Conservation (phyloP, 805 yeast genomes). For the Candida arabinofermentans region DNA sequence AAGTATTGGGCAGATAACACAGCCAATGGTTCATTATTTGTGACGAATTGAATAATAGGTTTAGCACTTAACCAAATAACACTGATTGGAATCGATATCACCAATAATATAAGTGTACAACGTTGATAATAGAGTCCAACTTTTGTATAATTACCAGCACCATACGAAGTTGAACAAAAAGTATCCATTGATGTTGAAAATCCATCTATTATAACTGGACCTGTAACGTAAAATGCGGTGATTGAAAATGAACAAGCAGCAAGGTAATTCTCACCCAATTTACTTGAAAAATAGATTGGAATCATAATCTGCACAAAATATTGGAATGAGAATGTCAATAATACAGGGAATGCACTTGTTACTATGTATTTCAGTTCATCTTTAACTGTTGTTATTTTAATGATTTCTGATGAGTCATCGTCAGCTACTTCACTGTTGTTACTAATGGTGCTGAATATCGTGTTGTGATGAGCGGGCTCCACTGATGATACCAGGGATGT, state of each 20-base stretch:
- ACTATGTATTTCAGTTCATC: slow-evolving; percentile 25
- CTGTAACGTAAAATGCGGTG: slow-evolving; percentile 72
- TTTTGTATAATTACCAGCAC: slow-evolving; percentile 53
- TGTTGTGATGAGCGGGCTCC: neutral
- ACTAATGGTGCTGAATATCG: too few relatives aligned
- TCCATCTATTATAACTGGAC: slow-evolving; percentile 70
- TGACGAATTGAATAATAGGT: slow-evolving; percentile 37
- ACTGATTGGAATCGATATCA: slow-evolving; percentile 50
- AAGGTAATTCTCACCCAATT: slow-evolving; percentile 59
- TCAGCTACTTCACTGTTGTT: too few relatives aligned
- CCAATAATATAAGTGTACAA: slow-evolving; percentile 52
- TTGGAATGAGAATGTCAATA: slow-evolving; percentile 65
- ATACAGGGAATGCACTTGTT: slow-evolving; percentile 48
- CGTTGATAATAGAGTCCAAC: slow-evolving; percentile 67
- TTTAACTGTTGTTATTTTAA: slow-evolving; percentile 9
- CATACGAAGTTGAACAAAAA: slow-evolving; percentile 71
- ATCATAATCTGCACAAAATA: slow-evolving; percentile 69
- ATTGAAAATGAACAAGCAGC: slow-evolving; percentile 71
- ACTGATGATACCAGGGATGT: neutral
- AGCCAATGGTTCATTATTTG: slow-evolving; percentile 39
- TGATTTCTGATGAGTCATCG: neutral
- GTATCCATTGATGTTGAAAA: slow-evolving; percentile 73
- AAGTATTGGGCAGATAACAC: slow-evolving; percentile 52
- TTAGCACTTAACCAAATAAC: slow-evolving; percentile 55
- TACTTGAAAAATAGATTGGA: slow-evolving; percentile 67